Base-by-base conservation (phyloP, 2,329 filamentous ascomycete species). In the Botryotinia globosa region DNA sequence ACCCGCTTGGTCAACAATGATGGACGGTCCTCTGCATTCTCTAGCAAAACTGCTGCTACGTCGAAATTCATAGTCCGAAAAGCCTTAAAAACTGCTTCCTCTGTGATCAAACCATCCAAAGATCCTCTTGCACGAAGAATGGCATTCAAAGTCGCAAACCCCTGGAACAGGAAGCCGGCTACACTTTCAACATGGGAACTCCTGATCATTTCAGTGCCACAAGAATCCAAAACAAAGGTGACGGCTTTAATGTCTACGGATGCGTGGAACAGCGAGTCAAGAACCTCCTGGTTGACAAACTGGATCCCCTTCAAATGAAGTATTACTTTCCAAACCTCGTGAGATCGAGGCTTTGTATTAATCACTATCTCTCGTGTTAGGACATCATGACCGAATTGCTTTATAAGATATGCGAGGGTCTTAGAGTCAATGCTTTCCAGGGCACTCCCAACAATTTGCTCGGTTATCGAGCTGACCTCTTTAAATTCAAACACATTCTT, bases 391-490 rank as follows among this genome's bases (percentile, higher is more conserved):
- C 25, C 22, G 6, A n/a, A 62, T n/a, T 39, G 59, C 1, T 22
- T n/a, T 22, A 62, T 62, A n/a, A 62, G 4, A 7, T 39, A 39
- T 42, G 58, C 22, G 6, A 62, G 2, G 14, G 34, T 62, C 7
- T n/a, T 3, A 9, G 34, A 39, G 25, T 61, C 4, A 37, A 0
- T 0, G 1, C 6, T 39, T 3, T 3, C 8, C 1, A 62, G 8
- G 34, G 58, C 12, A 39, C 5, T n/a, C 12, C 34, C 4, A 3
- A 62, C 14, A 4, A 62, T 42, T 7, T 39, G 5, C 22, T 62
- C 34, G 0, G 58, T 62, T 22, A 62, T n/a, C 34, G 12, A 25
- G 25, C 1, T 6, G 34, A 61, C 7, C 0, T n/a, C 4, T 39
- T 39, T 61, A 1, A n/a, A 39, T 18, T 37, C 44, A n/a, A 37